A percentile compares a stretch with the other conserved stretches of the same genome.
These are phyloP conservation scores for Schizosaccharomyces osmophilus DNA, from an alignment of 805 yeast species.

Conservation along the genomic window DNA sequence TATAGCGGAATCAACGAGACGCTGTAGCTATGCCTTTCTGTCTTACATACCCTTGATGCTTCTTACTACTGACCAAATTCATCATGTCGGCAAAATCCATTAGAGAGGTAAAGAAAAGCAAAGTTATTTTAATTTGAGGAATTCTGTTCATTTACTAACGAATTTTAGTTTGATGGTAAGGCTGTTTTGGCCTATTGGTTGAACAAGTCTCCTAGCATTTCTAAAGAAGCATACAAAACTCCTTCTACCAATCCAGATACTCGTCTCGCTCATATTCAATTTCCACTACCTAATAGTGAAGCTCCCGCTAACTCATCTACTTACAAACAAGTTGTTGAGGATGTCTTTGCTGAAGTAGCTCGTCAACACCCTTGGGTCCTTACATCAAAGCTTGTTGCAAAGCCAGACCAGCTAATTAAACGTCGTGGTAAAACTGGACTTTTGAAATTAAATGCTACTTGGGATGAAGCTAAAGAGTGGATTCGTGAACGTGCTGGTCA, in stretches of 20 bases:
- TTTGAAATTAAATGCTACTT: conserved; percentile 20
- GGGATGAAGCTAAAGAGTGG: conserved; percentile 23
- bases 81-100: neutral
- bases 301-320: neutral
- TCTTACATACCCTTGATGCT: no score
- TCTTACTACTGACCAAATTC: no score
- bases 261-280: conserved; percentile 13
- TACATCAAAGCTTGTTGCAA: conserved; percentile 20
- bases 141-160: neutral
- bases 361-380: conserved; percentile 19
- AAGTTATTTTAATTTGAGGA: no score
- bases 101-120: neutral
- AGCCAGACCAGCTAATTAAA: conserved; percentile 24
- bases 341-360: conserved; percentile 15
- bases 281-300: conserved; percentile 10
- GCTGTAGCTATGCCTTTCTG: no score
- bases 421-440: conserved; percentile 23
- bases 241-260: conserved; percentile 9
- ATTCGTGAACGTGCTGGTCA: conserved; percentile 20
- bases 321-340: conserved; percentile 10
- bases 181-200: conserved; percentile 20
- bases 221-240: conserved; percentile 9
- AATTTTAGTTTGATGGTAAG: conserved; percentile 20
- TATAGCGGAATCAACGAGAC: no score
- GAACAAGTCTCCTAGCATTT: conserved; percentile 18